Base-by-base conservation (phyloP, 1,284 basidiomycete genomes). In the Trichosporon faecale region DNA sequence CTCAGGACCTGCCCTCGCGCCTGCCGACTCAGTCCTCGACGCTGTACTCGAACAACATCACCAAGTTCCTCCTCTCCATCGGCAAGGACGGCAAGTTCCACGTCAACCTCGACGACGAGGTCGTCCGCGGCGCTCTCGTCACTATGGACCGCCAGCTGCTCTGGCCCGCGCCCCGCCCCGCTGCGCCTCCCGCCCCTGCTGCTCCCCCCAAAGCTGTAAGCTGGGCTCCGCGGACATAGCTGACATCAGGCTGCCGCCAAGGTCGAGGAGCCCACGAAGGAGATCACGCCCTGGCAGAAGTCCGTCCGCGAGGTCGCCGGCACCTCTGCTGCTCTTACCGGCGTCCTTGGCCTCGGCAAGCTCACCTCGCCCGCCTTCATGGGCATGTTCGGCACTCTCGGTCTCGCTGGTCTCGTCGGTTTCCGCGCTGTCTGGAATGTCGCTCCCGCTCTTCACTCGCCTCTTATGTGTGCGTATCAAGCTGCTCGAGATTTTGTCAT, bases 361-460 rank as follows among this genome's bases (percentile, higher is more conserved):
- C 82, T 89, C 44, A 91, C 92, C 0, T 89, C 89, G 3, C 88
- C 90, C 8, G 88, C 88, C 0, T 94, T 93, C 83, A 93, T 94
- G 91, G 87, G 88, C 75, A 91, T 90, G 77, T 90, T 93, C 81
- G 92, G 92, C 79, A 92, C 91, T 0, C 91, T 94, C 77, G 91
- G 92, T 44, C 71, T 80, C 25, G 79, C 79, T 23, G 89, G 91
- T 49, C 80, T 94, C 65, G 91, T 93, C 71, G 92, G 92, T 21
- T 94, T 93, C 80, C 89, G 91, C 73, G 91, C 93, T 1, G 89
- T 94, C 12, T 94, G 92, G 92, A 91, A 90, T 74, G 92, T 94
- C 61, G 88, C 90, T 25, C 92, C 92, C 31, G 92, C 92, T 12
- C 82, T 94, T 69, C 92, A 94, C 80, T 93, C 76, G 16, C 81